These are phyloP conservation scores for Elsinoe ampelina DNA, from an alignment of 2,329 filamentous ascomycete genomes.

Conservation along the genomic window DNA sequence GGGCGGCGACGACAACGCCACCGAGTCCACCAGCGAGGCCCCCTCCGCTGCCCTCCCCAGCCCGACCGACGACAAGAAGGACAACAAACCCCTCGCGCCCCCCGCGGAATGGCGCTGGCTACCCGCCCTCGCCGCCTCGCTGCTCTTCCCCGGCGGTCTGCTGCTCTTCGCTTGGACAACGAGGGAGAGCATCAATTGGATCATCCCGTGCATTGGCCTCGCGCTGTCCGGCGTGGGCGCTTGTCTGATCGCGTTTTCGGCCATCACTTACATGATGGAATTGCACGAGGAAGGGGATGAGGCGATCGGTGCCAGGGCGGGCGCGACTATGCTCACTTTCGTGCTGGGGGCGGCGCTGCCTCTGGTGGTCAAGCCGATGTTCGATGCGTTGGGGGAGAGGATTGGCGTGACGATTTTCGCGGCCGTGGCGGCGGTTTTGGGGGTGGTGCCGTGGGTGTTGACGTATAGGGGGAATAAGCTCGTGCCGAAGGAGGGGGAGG, in stretches of 20 bases:
- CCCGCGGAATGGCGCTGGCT: constrained; percentile 20
- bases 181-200: not conserved
- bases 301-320: not conserved
- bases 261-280: constrained; percentile 12
- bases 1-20: constrained; percentile 1
- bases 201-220: constrained; percentile 11
- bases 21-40: not conserved
- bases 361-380: constrained; percentile 8
- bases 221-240: not conserved
- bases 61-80: not conserved
- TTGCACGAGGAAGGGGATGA: constrained; percentile 6
- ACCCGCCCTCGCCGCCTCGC: constrained; percentile 17
- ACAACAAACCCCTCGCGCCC: constrained; percentile 8
- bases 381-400: constrained; percentile 3
- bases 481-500: not conserved
- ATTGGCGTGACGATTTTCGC: constrained; percentile 10
- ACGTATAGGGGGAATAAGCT: constrained; percentile 4
- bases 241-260: constrained; percentile 7
- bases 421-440: constrained; percentile 5
- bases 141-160: constrained; percentile 16
- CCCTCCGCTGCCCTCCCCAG: constrained; percentile 1
- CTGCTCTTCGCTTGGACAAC: constrained; percentile 20
- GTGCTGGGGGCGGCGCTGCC: constrained; percentile 8
- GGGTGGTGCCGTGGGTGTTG: constrained; percentile 11
- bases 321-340: constrained; percentile 8